Percentiles rank a stretch among this genome's conserved stretches.
phyloP scores from a whole-genome alignment of 768 basidiomycete species.

The Clathrus columnatus region DNA sequence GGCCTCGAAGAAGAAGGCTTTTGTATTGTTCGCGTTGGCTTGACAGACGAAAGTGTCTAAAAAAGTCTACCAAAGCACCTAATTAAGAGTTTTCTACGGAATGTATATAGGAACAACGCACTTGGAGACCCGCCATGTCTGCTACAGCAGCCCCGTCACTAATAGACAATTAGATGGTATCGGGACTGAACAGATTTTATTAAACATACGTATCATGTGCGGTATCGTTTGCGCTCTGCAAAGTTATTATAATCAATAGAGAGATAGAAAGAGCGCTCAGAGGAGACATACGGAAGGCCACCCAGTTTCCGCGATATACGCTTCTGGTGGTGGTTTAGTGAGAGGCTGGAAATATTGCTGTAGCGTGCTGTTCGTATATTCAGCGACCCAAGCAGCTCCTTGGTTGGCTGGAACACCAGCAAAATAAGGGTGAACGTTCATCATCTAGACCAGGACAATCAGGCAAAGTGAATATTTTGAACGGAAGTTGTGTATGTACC shows the following conservation, averaged over 20 bases:
- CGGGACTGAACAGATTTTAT: not conserved
- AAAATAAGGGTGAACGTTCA: slow-evolving; percentile 93
- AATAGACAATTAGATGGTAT: not conserved
- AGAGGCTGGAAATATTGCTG: slow-evolving; percentile 45
- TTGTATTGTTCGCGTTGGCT: slow-evolving; percentile 71
- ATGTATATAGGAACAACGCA: slow-evolving; percentile 13
- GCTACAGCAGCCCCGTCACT: slow-evolving; percentile 60
- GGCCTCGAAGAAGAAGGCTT: slow-evolving; percentile 86
- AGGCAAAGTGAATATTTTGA: not conserved
- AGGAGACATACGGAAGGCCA: slow-evolving; percentile 65
- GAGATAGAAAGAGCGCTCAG: too few species aligned
- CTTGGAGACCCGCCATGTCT: slow-evolving; percentile 52
- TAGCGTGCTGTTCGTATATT: slow-evolving; percentile 68
- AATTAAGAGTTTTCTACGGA: not conserved
- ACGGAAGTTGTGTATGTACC: slow-evolving; percentile 29
- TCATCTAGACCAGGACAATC: slow-evolving; percentile 40
- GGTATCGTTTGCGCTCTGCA: slow-evolving; percentile 5
- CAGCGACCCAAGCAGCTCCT: slow-evolving; percentile 72
- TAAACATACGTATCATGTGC: not conserved
- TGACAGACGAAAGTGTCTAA: slow-evolving; percentile 81
- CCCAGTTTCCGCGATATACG: slow-evolving; percentile 94
- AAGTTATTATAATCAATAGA: not conserved
- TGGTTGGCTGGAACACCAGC: slow-evolving; percentile 60
- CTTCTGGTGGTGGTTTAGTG: slow-evolving; percentile 56
- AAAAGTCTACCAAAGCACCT: slow-evolving; percentile 45